phyloP scores from a whole-genome alignment of 257 asterid genomes.

The Przewalskia tangutica region DNA sequence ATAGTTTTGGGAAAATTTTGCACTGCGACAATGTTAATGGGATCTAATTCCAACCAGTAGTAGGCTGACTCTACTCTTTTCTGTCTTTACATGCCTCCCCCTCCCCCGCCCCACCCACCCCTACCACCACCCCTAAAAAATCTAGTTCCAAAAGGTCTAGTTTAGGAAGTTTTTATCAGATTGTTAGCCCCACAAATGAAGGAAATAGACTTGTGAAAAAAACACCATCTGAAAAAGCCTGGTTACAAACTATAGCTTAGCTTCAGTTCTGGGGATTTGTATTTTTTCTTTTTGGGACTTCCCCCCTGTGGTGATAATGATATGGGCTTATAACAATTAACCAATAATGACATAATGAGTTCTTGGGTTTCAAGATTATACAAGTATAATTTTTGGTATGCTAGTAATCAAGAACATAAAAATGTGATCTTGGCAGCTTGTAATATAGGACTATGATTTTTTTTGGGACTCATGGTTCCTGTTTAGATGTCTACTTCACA shows the following conservation, averaged over 20 bases:
- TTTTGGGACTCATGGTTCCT: conserved; percentile 3
- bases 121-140: conserved; percentile 1
- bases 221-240: conserved; percentile 51
- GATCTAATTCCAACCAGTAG: conserved; percentile 36
- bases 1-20: conserved; percentile 46
- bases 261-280: conserved; percentile 52
- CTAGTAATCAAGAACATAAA: background rate
- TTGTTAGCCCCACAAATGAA: conserved; percentile 37
- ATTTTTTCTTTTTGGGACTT: conserved; percentile 5
- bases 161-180: conserved; percentile 23
- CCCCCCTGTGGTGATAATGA: background rate
- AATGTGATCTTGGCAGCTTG: conserved; percentile 32
- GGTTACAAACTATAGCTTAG: conserved; percentile 38
- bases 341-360: background rate
- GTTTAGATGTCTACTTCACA: background rate
- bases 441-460: conserved; percentile 12
- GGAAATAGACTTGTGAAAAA: background rate
- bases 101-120: background rate
- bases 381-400: background rate
- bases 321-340: background rate
- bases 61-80: conserved; percentile 3
- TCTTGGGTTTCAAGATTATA: background rate
- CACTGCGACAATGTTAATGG: conserved; percentile 32
- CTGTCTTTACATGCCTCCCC: background rate
- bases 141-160: conserved; percentile 3